Conservation (phyloP, 148 eudicot genomes). For the Rhododendron henanense region DNA sequence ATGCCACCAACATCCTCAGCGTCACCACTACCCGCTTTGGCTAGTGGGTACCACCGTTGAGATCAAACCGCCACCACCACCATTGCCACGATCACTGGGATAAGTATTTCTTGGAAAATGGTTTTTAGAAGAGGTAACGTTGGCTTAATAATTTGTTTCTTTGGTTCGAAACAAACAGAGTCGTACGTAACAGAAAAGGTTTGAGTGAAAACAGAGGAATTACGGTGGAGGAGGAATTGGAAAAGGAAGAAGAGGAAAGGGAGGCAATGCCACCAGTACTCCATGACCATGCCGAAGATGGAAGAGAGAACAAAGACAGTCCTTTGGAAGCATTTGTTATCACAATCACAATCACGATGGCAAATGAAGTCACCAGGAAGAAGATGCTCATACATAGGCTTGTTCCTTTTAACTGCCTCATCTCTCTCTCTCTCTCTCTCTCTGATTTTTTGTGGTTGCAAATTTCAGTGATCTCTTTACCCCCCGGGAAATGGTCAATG, state of each 20-base stretch:
- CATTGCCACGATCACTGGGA: too few species aligned
- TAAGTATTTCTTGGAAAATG: not conserved
- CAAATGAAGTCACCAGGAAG: not conserved
- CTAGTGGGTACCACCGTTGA: too few species aligned
- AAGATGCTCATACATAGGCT: not conserved
- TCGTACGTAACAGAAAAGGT: not conserved
- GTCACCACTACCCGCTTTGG: too few species aligned
- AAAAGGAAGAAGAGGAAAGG: not conserved
- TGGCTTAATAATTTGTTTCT: not conserved
- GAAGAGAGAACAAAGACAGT: not conserved
- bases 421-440: not conserved
- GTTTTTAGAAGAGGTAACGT: not conserved
- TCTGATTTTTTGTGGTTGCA: not conserved
- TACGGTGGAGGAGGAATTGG: not conserved
- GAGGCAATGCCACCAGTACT: not conserved
- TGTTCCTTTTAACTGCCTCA: not conserved
- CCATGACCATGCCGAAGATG: not conserved
- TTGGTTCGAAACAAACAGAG: not conserved
- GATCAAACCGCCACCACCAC: too few species aligned
- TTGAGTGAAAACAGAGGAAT: not conserved
- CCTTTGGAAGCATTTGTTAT: conserved; percentile 1
- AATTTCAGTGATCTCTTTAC: not conserved
- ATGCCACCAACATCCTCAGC: too few species aligned
- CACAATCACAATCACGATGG: not conserved
- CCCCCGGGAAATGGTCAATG: not conserved